A percentile compares a stretch with the other conserved stretches of the same genome.
phyloP scores from a whole-genome alignment of 1,284 basidiomycete species.

The Coriolopsis trogii region DNA sequence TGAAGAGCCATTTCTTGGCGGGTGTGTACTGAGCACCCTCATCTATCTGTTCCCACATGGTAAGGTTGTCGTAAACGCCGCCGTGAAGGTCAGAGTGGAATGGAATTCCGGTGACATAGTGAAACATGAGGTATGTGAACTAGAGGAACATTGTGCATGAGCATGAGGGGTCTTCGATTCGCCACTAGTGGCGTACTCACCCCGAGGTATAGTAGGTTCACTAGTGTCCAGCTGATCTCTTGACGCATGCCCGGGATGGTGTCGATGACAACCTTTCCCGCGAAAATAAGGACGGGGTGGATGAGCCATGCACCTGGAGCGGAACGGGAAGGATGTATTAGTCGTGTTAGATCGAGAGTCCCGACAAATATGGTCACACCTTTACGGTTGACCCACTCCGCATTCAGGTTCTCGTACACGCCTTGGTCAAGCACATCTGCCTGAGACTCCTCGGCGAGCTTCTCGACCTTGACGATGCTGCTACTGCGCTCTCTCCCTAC shows the following conservation, averaged over 20 bases:
- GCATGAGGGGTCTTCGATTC: not conserved
- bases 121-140: slow-evolving; percentile 98
- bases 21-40: slow-evolving; percentile 98
- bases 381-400: slow-evolving; percentile 98
- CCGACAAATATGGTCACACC: slow-evolving; percentile 53
- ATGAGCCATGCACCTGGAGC: slow-evolving; percentile 93
- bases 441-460: slow-evolving; percentile 77
- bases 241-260: slow-evolving; percentile 93
- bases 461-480: slow-evolving; percentile 88
- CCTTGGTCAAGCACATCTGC: slow-evolving; percentile 84
- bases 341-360: not conserved
- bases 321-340: not conserved
- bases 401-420: slow-evolving; percentile 89
- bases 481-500: slow-evolving; percentile 71
- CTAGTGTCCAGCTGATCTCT: slow-evolving; percentile 94
- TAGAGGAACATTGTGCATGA: slow-evolving; percentile 35
- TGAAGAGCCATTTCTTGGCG: slow-evolving; percentile 96
- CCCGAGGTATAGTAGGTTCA: slow-evolving; percentile 90
- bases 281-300: slow-evolving; percentile 90
- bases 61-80: slow-evolving; percentile 96
- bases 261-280: slow-evolving; percentile 93
- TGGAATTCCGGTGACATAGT: slow-evolving; percentile 96
- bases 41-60: slow-evolving; percentile 99
- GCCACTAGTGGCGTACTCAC: slow-evolving; percentile 53
- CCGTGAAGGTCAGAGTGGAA: slow-evolving; percentile 88